phyloP scores from a whole-genome alignment of 345 rosid genomes.

The Linum trigynum region DNA sequence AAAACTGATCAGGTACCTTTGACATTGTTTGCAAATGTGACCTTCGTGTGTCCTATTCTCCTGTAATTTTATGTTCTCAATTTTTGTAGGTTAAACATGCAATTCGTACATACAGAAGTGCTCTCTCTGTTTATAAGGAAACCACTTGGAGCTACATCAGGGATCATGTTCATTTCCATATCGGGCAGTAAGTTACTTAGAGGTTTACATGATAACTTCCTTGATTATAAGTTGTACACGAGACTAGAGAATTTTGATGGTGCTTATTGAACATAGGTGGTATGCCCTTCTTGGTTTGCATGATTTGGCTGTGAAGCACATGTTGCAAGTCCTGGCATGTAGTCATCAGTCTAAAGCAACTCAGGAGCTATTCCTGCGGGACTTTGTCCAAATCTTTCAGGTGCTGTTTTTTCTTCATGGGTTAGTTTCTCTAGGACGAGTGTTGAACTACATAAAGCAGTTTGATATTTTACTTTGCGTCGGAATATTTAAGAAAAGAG shows the following conservation, averaged over 20 bases:
- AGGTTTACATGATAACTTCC: conserved; percentile 8
- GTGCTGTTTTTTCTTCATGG: conserved; percentile 27
- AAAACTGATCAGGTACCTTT: conserved; percentile 84
- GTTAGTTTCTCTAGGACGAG: neutral
- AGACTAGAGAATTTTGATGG: conserved; percentile 14
- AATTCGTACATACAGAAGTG: conserved; percentile 80
- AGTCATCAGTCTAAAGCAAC: conserved; percentile 79
- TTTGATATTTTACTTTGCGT: no score
- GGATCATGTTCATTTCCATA: conserved; percentile 89
- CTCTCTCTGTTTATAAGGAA: conserved; percentile 73
- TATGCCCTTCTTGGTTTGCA: conserved; percentile 79
- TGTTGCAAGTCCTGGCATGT: conserved; percentile 80
- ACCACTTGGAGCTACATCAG: conserved; percentile 85
- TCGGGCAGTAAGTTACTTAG: conserved; percentile 75
- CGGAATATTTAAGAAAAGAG: neutral
- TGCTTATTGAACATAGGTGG: conserved; percentile 47
- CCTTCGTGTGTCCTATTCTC: conserved; percentile 11
- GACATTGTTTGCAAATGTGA: conserved; percentile 1
- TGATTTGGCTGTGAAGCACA: conserved; percentile 72
- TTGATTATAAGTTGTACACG: conserved; percentile 3
- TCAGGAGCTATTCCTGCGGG: conserved; percentile 78
- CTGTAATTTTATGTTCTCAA: conserved; percentile 16
- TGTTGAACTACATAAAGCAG: neutral
- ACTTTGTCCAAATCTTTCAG: conserved; percentile 80
- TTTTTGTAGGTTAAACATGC: conserved; percentile 78